These are phyloP conservation scores for Cyclocybe aegerita DNA, from an alignment of 768 basidiomycete species.

Conservation along the genomic window DNA sequence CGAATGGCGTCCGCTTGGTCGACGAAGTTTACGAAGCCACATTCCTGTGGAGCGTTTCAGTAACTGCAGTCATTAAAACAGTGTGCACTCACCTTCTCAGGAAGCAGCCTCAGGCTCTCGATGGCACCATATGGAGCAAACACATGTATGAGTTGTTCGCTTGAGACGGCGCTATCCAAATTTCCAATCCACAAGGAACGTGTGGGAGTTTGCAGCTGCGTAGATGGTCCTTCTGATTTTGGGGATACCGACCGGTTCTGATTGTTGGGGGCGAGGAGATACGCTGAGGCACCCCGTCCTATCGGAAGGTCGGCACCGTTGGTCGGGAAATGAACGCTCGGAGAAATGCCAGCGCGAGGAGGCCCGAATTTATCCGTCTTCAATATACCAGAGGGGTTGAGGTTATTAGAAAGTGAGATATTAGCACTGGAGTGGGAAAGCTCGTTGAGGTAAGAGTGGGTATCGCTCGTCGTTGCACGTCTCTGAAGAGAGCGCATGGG, in stretches of 20 bases:
- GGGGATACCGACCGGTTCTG: constrained; percentile 82
- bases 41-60: constrained; percentile 59
- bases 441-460: constrained; percentile 61
- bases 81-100: constrained; percentile 77
- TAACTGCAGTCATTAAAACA: constrained; percentile 6
- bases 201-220: constrained; percentile 89
- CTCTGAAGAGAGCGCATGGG: constrained; percentile 70
- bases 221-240: constrained; percentile 68
- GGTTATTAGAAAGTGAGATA: constrained; percentile 35
- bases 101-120: constrained; percentile 90
- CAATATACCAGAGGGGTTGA: constrained; percentile 52
- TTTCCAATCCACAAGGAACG: constrained; percentile 99
- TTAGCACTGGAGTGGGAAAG: constrained; percentile 43
- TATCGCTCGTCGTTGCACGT: constrained; percentile 52
- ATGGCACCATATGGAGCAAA: constrained; percentile 98
- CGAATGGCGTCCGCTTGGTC: constrained; percentile 95
- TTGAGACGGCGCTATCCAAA: constrained; percentile 90
- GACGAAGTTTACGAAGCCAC: constrained; percentile 98
- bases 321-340: constrained; percentile 65
- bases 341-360: constrained; percentile 45
- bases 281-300: constrained; percentile 58
- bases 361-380: constrained; percentile 57
- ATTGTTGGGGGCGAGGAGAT: constrained; percentile 65
- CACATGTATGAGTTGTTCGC: constrained; percentile 91
- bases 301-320: constrained; percentile 49